Evolutionary conservation across 148 eudicot genomes (phyloP).

Genomic region (Selenicereus undatus): DNA sequence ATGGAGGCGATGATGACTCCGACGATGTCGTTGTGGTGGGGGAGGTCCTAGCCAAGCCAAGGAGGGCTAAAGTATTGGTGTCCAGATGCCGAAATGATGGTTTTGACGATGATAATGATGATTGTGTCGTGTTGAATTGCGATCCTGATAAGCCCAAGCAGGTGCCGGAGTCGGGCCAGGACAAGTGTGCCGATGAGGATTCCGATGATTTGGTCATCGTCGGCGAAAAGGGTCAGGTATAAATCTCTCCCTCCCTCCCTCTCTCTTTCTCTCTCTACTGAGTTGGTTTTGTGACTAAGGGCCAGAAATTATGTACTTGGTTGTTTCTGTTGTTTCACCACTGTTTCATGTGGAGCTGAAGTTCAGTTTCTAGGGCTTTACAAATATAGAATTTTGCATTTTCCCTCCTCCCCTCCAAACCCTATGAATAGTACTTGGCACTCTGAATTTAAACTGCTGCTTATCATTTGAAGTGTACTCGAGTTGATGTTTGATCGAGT

Average conservation of each 20-base stretch:
- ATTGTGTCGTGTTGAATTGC: conserved; percentile 57
- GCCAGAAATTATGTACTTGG: background rate
- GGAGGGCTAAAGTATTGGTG: conserved; percentile 14
- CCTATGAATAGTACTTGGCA: background rate
- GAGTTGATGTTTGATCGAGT: background rate
- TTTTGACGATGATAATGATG: conserved; percentile 45
- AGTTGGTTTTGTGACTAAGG: background rate
- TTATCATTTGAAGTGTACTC: background rate
- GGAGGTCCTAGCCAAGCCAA: conserved; percentile 41
- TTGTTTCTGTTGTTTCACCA: background rate
- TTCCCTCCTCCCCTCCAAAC: background rate
- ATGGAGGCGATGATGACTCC: conserved; percentile 20
- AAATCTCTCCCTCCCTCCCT: background rate
- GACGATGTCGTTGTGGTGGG: conserved; percentile 61
- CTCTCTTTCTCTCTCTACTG: background rate
- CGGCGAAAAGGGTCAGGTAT: conserved; percentile 74
- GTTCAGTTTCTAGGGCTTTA: background rate
- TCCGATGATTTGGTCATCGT: conserved; percentile 60
- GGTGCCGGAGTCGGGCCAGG: background rate
- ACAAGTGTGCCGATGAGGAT: conserved; percentile 28
- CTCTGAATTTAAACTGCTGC: background rate
- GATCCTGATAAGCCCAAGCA: conserved; percentile 55
- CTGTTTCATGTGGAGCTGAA: background rate
- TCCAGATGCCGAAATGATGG: conserved; percentile 9
- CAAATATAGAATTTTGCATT: background rate